phyloP scores from a whole-genome alignment of 148 eudicot genomes.

The Rhododendron henanense region DNA sequence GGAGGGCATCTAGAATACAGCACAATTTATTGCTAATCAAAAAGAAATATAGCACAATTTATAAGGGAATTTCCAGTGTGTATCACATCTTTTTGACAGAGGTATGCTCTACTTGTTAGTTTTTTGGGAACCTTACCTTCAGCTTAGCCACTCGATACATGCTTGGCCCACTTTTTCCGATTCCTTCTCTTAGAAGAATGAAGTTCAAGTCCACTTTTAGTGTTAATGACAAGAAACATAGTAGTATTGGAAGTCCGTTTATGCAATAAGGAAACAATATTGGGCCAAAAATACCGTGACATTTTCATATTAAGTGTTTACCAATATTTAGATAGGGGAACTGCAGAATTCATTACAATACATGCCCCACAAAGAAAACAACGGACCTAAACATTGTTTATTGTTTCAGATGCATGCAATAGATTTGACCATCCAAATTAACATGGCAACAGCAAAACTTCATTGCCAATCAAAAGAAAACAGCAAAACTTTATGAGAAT shows the following conservation, averaged over 20 bases:
- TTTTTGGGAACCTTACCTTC: neutral
- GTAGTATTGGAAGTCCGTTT: neutral
- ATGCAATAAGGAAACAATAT: neutral
- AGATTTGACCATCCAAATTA: neutral
- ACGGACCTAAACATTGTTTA: neutral
- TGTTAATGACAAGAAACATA: neutral
- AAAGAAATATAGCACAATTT: neutral
- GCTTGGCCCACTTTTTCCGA: neutral
- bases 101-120: neutral
- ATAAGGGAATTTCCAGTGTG: neutral
- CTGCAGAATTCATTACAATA: neutral
- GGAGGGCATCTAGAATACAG: conserved; percentile 6
- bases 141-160: neutral
- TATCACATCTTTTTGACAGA: conserved; percentile 7
- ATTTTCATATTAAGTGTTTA: neutral
- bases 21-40: neutral
- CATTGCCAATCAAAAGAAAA: neutral
- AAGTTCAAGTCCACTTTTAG: neutral
- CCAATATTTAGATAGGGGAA: neutral
- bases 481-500: neutral
- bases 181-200: neutral
- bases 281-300: neutral
- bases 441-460: neutral
- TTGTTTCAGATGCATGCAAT: neutral
- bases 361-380: neutral